Conservation (phyloP, 2,329 filamentous ascomycete species). For the Ceratocystis ficicola region DNA sequence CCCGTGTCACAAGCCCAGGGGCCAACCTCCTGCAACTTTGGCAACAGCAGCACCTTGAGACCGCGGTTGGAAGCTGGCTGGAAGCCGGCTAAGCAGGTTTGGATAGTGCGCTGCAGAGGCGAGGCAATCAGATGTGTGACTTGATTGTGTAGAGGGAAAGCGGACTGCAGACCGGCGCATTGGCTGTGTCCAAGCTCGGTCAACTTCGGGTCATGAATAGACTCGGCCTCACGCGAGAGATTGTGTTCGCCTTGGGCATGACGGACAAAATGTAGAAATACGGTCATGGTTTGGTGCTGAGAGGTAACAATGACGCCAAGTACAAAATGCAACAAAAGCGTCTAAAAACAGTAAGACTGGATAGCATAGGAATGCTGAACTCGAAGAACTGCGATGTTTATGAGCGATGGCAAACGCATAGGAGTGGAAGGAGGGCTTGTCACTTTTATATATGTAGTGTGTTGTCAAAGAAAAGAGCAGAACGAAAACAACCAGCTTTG, state of each 20-base stretch:
- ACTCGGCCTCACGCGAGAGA: slow-evolving; percentile 54
- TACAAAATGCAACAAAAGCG: background rate
- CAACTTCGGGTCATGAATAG: slow-evolving; percentile 63
- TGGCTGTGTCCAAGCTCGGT: slow-evolving; percentile 66
- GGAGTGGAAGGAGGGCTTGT: background rate
- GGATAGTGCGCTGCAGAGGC: slow-evolving; percentile 67
- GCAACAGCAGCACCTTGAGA: slow-evolving; percentile 48
- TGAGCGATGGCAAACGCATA: no score
- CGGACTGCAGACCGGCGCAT: slow-evolving; percentile 49
- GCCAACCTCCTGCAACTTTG: slow-evolving; percentile 67
- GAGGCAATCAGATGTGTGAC: slow-evolving; percentile 65
- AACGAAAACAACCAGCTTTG: background rate
- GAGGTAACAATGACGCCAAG: background rate
- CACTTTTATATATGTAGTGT: no score
- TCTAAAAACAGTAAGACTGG: background rate
- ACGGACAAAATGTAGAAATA: slow-evolving; percentile 55
- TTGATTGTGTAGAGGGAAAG: slow-evolving; percentile 52
- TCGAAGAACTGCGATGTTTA: no score
- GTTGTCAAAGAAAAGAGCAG: no score
- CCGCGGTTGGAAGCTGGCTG: slow-evolving; percentile 35
- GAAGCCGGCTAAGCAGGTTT: slow-evolving; percentile 64
- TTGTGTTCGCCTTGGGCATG: slow-evolving; percentile 77
- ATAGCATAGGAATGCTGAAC: background rate
- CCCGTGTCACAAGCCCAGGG: slow-evolving; percentile 67
- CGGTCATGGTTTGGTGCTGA: slow-evolving; percentile 32